Base-by-base conservation (phyloP, 2,329 filamentous ascomycete species). In the Ophiognomonia clavigignenti-juglandacearum region DNA sequence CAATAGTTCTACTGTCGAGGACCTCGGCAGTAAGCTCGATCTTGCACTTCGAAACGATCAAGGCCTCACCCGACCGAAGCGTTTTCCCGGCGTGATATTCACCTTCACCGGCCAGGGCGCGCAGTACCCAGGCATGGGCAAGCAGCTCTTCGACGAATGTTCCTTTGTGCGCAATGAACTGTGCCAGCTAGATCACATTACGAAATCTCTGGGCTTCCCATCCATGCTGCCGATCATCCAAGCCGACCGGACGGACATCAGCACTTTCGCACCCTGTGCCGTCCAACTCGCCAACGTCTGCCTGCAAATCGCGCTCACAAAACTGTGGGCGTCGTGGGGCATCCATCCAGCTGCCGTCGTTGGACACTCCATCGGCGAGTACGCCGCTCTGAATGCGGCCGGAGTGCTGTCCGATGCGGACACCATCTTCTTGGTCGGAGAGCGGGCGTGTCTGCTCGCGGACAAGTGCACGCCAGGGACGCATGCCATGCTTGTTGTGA, bases 391-490 rank as follows among this genome's bases (percentile, higher is more conserved):
- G 6, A 75, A 86, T 56, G 74, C 82, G 29, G 82, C 85, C 41
- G 85, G 84, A 36, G 83, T 88, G 13, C 69, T 88, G 18, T 86
- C 83, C 11, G 81, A 78, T 19, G 78, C 78, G 54, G 85, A 89
- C 59, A 79, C 85, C 58, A 77, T 92, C 45, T 83, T 82, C 54
- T 72, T 91, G 1, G 84, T 89, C 14, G 86, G 86, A 24, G 64
- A 69, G 43, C 77, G 87, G 52, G 85, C 86, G 10, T 68, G 77
- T 58, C 69, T 88, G 14, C 70, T 90, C 3, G 74, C 82, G 35
- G 68, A 78, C 43, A 74, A 78, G 52, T 89, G 85, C 68, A 80
- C 75, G 11, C 69, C 75, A 13, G 77, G 82, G 50, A 86, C 78
- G 1, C 85, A 89, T 56, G 74, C 74, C 20, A 78, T 78, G 74